phyloP scores from a whole-genome alignment of 2,329 filamentous ascomycete species.

The Pseudogymnoascus sp. region DNA sequence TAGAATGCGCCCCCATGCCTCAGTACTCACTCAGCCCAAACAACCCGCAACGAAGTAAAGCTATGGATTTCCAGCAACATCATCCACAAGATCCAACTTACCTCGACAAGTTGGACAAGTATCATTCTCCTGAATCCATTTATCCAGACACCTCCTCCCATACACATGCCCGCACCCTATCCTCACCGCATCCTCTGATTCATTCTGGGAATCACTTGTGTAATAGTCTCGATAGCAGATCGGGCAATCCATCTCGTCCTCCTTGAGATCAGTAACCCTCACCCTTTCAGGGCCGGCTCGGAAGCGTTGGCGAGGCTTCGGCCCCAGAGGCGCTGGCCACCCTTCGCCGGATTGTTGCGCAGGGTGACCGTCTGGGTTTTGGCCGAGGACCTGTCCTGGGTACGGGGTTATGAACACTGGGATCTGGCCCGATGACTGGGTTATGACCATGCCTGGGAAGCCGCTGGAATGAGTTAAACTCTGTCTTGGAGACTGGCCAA shows the following conservation, averaged over 20 bases:
- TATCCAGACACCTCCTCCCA: constrained; percentile 1
- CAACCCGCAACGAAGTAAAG: background rate
- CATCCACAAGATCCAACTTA: background rate
- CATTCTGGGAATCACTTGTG: background rate
- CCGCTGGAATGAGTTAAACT: background rate
- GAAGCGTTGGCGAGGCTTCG: background rate
- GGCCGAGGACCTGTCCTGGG: background rate
- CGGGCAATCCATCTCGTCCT: background rate
- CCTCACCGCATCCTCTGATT: background rate
- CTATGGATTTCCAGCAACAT: background rate
- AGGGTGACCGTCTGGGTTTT: background rate
- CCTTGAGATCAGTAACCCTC: background rate
- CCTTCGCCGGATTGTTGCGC: background rate
- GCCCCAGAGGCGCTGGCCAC: background rate
- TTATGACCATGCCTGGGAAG: background rate
- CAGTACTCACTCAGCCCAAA: background rate
- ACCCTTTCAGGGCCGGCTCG: background rate
- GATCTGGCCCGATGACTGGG: background rate
- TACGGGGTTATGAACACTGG: background rate
- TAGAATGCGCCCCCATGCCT: background rate
- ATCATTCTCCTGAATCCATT: constrained; percentile 7
- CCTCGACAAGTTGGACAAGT: constrained; percentile 2
- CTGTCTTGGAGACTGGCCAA: background rate
- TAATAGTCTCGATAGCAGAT: constrained; percentile 8
- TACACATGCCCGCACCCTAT: background rate